Evolutionary conservation across 805 yeast genomes (phyloP), one percentile per base, ranked within the genome.

Genomic region (Monosporozyma yasuniensis): DNA sequence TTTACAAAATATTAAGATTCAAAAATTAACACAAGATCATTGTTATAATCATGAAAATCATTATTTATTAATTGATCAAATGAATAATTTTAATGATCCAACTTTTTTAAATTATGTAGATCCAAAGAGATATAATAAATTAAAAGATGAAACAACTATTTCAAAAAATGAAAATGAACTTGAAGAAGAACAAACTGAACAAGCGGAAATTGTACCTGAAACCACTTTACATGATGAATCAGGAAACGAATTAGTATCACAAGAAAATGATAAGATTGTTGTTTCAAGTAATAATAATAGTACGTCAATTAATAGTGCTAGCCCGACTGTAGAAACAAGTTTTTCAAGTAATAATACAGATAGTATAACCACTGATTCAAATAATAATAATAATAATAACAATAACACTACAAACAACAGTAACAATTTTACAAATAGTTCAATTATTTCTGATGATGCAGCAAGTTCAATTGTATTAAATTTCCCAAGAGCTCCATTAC

Each of bases 11-110:
- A 62, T 66, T 32, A 54, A 58, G 41, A 63, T 67, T n/a, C 53
- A 54, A 18, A 66, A 66, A 51, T 52, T 67, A 30, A 62, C 64
- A 3, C 50, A 55, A 6, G 56, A 63, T 52, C 54, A 65, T 23
- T 55, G 51, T 19, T 64, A 63, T 46, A 61, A 63, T 52, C 64
- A 64, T 41, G 70, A 67, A 50, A 60, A 61, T 25, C 68, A 65
- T 52, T 66, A 66, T 42, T 43, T 66, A 12, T 52, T 66, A 38
- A 58, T 58, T 16, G 69, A 67, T 51, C 56, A 51, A 4, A 41
- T 57, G 21, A 60, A 64, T 47, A 65, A 63, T 43, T 64, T 66
- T 46, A 56, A 57, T 38, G 63, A 63, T 46, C 56, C 60, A 25
- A 51, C 54, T 14, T 63, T 64, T 52, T 50, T 64, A 37, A 59